phyloP scores from a whole-genome alignment of 768 basidiomycete genomes.

The Boletus vermiculosoides region DNA sequence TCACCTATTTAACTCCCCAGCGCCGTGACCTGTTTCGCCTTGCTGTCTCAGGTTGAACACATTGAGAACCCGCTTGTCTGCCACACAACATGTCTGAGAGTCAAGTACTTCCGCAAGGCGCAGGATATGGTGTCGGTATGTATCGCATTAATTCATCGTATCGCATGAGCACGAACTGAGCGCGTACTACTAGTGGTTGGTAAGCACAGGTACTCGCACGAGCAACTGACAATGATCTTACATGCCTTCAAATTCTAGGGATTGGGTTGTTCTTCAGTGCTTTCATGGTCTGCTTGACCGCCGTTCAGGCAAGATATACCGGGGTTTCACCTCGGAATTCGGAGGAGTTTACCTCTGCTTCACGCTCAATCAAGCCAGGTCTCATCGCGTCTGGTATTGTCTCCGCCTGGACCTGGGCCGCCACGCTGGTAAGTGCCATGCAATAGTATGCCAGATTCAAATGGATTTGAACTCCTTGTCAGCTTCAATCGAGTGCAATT shows the following conservation, averaged over 20 bases:
- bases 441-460: background rate
- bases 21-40: background rate
- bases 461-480: slow-evolving; percentile 8
- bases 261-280: slow-evolving; percentile 87
- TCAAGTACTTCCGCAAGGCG: slow-evolving; percentile 68
- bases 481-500: slow-evolving; percentile 79
- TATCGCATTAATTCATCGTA: slow-evolving; percentile 3
- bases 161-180: background rate
- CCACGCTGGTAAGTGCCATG: slow-evolving; percentile 53
- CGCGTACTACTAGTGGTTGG: slow-evolving; percentile 46
- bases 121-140: slow-evolving; percentile 82
- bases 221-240: background rate
- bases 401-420: slow-evolving; percentile 91
- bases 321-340: slow-evolving; percentile 73
- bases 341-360: slow-evolving; percentile 83
- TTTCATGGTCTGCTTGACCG: slow-evolving; percentile 77
- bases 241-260: slow-evolving; percentile 41
- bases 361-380: slow-evolving; percentile 83
- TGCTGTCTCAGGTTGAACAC: slow-evolving; percentile 1
- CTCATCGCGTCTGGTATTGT: slow-evolving; percentile 92
- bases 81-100: slow-evolving; percentile 26
- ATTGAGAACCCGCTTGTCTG: background rate
- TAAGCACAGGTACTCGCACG: slow-evolving; percentile 21
- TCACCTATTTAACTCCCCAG: slow-evolving; percentile 13
- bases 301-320: slow-evolving; percentile 82